phyloP scores from a whole-genome alignment of 768 basidiomycete genomes.

The Lepiota venenata region DNA sequence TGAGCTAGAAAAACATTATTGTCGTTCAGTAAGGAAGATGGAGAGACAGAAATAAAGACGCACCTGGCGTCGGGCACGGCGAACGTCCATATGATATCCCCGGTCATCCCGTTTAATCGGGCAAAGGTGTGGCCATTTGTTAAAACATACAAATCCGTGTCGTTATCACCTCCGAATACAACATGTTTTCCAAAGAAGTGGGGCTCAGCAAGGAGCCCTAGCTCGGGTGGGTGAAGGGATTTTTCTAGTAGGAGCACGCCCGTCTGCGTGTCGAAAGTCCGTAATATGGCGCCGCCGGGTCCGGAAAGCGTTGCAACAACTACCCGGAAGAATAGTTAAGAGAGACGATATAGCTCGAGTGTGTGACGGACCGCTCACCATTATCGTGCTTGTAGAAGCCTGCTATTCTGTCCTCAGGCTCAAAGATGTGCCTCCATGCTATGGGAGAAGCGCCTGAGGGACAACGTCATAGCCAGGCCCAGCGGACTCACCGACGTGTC shows the following conservation, averaged over 20 bases:
- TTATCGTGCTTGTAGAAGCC: slow-evolving; percentile 57
- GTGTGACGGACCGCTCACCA: slow-evolving; percentile 38
- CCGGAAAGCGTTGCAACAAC: slow-evolving; percentile 77
- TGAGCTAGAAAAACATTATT: slow-evolving; percentile 38
- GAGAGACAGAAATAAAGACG: slow-evolving; percentile 20
- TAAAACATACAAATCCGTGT: slow-evolving; percentile 44
- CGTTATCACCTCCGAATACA: slow-evolving; percentile 22
- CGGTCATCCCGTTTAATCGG: slow-evolving; percentile 45
- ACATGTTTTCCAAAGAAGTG: slow-evolving; percentile 53
- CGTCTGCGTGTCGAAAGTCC: slow-evolving; percentile 59
- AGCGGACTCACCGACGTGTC: slow-evolving; percentile 59
- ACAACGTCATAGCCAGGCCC: background rate
- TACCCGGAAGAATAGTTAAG: slow-evolving; percentile 23
- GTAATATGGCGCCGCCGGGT: slow-evolving; percentile 62
- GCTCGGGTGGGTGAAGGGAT: slow-evolving; percentile 45
- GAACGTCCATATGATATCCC: slow-evolving; percentile 62
- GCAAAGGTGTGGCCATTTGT: slow-evolving; percentile 60
- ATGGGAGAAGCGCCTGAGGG: background rate
- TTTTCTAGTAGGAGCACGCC: slow-evolving; percentile 70
- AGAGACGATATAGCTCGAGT: background rate
- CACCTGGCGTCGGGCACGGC: slow-evolving; percentile 55
- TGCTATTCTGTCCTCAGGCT: slow-evolving; percentile 63
- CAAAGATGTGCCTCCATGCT: slow-evolving; percentile 84
- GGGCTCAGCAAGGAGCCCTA: slow-evolving; percentile 48
- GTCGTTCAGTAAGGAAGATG: slow-evolving; percentile 3